Base-by-base conservation (phyloP, 208 protist genomes). In the Wallacemonas collosoma region DNA sequence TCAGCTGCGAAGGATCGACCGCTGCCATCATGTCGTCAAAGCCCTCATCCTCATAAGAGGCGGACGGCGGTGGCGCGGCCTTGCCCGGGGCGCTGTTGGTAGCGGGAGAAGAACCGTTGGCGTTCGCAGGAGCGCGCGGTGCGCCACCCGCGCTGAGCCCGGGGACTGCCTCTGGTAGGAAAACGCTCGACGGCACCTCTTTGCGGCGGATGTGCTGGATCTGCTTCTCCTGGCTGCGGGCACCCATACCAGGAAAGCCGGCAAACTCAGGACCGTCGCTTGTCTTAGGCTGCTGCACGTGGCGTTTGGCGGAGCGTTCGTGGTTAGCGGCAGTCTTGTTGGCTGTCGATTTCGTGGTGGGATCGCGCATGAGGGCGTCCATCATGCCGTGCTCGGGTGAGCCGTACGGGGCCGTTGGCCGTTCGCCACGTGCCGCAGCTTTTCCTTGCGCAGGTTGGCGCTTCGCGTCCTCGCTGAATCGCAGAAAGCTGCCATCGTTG, bases 401-500 rank as follows among this genome's bases (percentile, higher is more conserved):
- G 47, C 15, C 47, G 62, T 75, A 65, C 14, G 55, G 43, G 9
- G 66, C 47, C 2, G 14, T 36, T n/a, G 44, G 12, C 5, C 14
- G 14, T 3, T 2, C 4, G n/a, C 39, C 17, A 4, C 43, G 53
- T 61, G n/a, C 50, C 12, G 57, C 36, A 43, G 43, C 41, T 53
- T 75, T 11, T 4, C 74, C 38, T n/a, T 50, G 7, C 17, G 48
- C 51, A 15, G 48, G 55, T 56, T 76, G 50, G 74, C 53, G 60
- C 63, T 57, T 63, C 3, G 51, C 68, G 45, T 79, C 53, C 48
- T 93, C 83, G 61, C 77, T 90, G 78, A 95, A 95, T 65, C 80
- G 75, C 7, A 95, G 74, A 71, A 95, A 95, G 56, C 81, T 73
- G 57, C 85, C 77, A 7, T 80, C 74, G 35, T 26, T 74, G 66